Conservation (phyloP, 805 yeast genomes). For the Ogataea pilisensis region DNA sequence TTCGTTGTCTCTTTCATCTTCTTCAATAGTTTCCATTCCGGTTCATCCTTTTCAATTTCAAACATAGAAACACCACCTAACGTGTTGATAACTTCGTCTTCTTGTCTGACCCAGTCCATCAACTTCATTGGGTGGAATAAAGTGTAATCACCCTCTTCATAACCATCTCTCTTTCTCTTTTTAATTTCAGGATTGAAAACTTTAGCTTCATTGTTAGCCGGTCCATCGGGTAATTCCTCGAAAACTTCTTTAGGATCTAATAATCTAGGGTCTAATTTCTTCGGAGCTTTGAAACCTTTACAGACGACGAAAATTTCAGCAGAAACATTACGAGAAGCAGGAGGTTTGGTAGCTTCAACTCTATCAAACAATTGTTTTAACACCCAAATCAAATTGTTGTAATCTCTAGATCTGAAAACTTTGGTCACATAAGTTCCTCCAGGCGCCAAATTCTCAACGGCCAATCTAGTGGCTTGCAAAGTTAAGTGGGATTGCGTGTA, state of each 20-base stretch:
- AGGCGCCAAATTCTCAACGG: slow-evolving; percentile 84
- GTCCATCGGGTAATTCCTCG: slow-evolving; percentile 78
- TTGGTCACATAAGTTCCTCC: slow-evolving; percentile 97
- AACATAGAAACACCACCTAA: slow-evolving; percentile 73
- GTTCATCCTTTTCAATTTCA: slow-evolving; percentile 55
- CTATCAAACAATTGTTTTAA: slow-evolving; percentile 93
- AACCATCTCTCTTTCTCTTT: slow-evolving; percentile 90
- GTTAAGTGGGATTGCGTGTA: slow-evolving; percentile 96
- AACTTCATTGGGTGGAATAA: slow-evolving; percentile 68
- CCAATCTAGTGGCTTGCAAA: slow-evolving; percentile 86
- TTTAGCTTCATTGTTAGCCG: slow-evolving; percentile 81
- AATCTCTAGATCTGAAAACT: slow-evolving; percentile 97
- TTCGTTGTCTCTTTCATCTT: slow-evolving; percentile 73
- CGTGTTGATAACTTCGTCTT: slow-evolving; percentile 78
- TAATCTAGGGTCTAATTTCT: slow-evolving; percentile 86
- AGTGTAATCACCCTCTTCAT: slow-evolving; percentile 86
- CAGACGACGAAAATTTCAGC: slow-evolving; percentile 99
- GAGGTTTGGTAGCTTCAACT: slow-evolving; percentile 98
- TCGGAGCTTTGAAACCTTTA: slow-evolving; percentile 93
- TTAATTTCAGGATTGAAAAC: slow-evolving; percentile 93
- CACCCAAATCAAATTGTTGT: slow-evolving; percentile 95
- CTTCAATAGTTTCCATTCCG: slow-evolving; percentile 67
- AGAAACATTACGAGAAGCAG: slow-evolving; percentile 97
- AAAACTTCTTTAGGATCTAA: slow-evolving; percentile 91
- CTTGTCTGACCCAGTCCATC: slow-evolving; percentile 68